Conservation (phyloP, 2,329 filamentous ascomycete genomes). For the Xylariaceae sp. region DNA sequence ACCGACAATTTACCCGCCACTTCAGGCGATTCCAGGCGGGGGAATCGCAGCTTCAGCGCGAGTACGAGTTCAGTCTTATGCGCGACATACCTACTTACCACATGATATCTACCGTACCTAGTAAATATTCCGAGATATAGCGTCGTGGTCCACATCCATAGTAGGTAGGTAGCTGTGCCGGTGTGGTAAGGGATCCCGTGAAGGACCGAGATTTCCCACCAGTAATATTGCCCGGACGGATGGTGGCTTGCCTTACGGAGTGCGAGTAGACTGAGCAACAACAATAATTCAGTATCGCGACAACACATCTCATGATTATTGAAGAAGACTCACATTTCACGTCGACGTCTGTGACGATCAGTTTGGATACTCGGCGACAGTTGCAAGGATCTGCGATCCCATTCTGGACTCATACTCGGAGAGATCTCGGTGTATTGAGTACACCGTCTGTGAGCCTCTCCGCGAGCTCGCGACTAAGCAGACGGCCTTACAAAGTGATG, state of each 20-base stretch:
- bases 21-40: neutral
- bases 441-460: no score
- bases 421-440: no score
- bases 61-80: neutral
- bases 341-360: neutral
- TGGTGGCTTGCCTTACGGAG: neutral
- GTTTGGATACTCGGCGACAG: no score
- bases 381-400: no score
- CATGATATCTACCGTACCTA: neutral
- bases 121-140: neutral
- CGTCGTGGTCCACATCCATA: slow-evolving; percentile 7
- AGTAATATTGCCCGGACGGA: slow-evolving; percentile 26
- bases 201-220: slow-evolving; percentile 28
- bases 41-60: neutral
- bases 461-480: no score
- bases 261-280: no score
- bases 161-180: neutral
- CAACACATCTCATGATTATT: no score
- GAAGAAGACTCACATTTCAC: neutral
- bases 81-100: neutral
- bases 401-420: no score
- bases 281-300: no score
- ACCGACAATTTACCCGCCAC: slow-evolving; percentile 8
- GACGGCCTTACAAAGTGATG: no score
- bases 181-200: neutral